Evolutionary conservation across 129 eudicot species (phyloP).

Genomic region (Oenanthe sinensis): DNA sequence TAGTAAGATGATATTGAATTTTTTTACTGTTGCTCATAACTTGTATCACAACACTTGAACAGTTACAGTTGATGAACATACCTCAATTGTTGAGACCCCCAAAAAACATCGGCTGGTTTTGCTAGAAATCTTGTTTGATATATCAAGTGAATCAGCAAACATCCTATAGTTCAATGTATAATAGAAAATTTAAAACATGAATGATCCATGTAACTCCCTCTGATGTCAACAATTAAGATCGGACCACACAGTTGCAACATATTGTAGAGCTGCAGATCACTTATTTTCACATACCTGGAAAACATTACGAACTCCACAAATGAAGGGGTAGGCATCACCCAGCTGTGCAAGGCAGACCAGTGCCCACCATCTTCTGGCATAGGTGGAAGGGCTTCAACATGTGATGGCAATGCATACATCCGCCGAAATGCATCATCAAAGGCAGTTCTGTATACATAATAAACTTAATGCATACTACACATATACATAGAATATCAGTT

Average conservation of each 20-base stretch:
- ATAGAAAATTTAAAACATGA: not conserved
- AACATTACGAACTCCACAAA: slow-evolving; percentile 91
- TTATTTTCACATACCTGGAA: slow-evolving; percentile 41
- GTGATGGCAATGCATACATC: slow-evolving; percentile 77
- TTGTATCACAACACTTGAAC: not conserved
- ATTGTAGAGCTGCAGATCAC: slow-evolving; percentile 1
- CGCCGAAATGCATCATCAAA: slow-evolving; percentile 74
- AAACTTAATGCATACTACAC: not conserved
- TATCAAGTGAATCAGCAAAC: slow-evolving; percentile 81
- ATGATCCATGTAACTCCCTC: not conserved
- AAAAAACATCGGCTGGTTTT: slow-evolving; percentile 37
- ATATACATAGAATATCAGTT: not conserved
- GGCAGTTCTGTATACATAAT: slow-evolving; percentile 46
- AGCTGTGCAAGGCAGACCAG: slow-evolving; percentile 89
- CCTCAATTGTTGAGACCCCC: slow-evolving; percentile 66
- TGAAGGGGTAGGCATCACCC: slow-evolving; percentile 98
- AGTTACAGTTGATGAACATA: slow-evolving; percentile 18
- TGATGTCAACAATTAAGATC: not conserved
- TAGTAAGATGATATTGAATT: not conserved
- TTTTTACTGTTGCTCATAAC: not conserved
- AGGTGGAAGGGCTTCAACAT: slow-evolving; percentile 91
- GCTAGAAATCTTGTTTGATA: slow-evolving; percentile 47
- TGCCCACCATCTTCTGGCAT: slow-evolving; percentile 96
- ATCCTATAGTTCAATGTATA: slow-evolving; percentile 37
- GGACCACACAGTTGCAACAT: slow-evolving; percentile 1